phyloP scores from a whole-genome alignment of 2,329 filamentous ascomycete species.

The Aureobasidium sp. region DNA sequence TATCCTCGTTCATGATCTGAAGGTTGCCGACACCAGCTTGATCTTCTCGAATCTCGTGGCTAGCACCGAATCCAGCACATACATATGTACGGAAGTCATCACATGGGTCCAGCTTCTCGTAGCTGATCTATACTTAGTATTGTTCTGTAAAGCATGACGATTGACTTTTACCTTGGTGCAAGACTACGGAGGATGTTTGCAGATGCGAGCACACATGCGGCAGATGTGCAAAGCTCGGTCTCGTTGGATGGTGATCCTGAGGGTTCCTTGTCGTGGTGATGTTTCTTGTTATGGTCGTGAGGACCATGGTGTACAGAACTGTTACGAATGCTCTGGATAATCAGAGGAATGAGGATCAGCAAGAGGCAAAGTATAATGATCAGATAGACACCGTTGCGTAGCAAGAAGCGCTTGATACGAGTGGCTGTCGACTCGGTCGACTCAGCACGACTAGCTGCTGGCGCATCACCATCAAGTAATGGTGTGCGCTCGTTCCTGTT shows the following conservation, averaged over 20 bases:
- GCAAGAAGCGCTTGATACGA: conserved; percentile 8
- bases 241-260: background rate
- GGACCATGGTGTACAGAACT: background rate
- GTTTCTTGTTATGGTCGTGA: background rate
- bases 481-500: conserved; percentile 8
- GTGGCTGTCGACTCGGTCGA: background rate
- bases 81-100: conserved; percentile 15
- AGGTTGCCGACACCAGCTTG: conserved; percentile 13
- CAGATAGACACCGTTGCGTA: background rate
- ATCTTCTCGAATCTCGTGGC: conserved; percentile 15
- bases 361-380: conserved; percentile 2
- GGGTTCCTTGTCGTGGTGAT: background rate
- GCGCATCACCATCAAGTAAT: conserved; percentile 2
- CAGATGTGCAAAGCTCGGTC: conserved; percentile 13
- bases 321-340: background rate
- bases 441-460: background rate
- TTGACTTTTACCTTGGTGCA: background rate
- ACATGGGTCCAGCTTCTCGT: conserved; percentile 12
- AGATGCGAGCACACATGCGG: conserved; percentile 13
- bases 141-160: background rate
- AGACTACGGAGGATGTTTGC: conserved; percentile 10
- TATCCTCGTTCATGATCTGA: conserved; percentile 14
- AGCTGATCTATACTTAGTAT: background rate
- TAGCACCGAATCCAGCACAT: conserved; percentile 13
- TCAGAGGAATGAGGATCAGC: background rate